These are phyloP conservation scores for Sporobolomyces phaffii DNA, from an alignment of 768 basidiomycete genomes.

Conservation along the genomic window DNA sequence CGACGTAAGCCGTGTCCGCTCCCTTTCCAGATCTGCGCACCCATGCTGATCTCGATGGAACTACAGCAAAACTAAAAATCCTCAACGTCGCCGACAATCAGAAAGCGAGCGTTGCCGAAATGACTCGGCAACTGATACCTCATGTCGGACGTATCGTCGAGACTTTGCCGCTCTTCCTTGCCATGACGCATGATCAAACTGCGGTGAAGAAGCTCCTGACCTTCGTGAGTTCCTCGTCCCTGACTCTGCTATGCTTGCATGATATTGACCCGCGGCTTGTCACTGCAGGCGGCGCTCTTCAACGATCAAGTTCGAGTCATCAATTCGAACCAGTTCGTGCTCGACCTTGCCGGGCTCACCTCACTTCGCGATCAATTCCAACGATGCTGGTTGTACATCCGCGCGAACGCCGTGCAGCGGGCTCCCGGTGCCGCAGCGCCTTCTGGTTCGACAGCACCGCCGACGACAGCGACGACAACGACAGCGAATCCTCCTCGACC, in stretches of 20 bases:
- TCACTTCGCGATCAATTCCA: slow-evolving; percentile 38
- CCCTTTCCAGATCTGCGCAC: background rate
- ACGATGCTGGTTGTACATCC: slow-evolving; percentile 39
- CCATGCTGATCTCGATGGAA: background rate
- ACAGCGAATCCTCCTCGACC: background rate
- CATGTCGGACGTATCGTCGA: slow-evolving; percentile 37
- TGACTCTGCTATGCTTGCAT: background rate
- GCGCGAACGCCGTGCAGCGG: slow-evolving; percentile 10
- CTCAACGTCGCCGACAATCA: slow-evolving; percentile 30
- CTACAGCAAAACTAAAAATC: slow-evolving; percentile 22
- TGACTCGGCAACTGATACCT: slow-evolving; percentile 34
- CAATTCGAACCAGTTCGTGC: slow-evolving; percentile 29
- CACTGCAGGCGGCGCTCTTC: slow-evolving; percentile 34
- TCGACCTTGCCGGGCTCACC: slow-evolving; percentile 32
- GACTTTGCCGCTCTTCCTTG: slow-evolving; percentile 38
- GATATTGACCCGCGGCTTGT: background rate
- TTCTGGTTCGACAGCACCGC: background rate
- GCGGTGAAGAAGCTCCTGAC: slow-evolving; percentile 30
- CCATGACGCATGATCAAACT: slow-evolving; percentile 29
- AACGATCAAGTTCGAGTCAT: slow-evolving; percentile 35
- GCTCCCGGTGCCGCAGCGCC: background rate
- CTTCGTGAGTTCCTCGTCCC: slow-evolving; percentile 25
- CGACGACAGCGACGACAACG: background rate
- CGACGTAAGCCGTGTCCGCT: slow-evolving; percentile 12
- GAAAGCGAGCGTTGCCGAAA: slow-evolving; percentile 2